Evolutionary conservation across 148 eudicot species (phyloP), one percentile per base, ranked within the genome.

Genomic region (Silene uniflora): DNA sequence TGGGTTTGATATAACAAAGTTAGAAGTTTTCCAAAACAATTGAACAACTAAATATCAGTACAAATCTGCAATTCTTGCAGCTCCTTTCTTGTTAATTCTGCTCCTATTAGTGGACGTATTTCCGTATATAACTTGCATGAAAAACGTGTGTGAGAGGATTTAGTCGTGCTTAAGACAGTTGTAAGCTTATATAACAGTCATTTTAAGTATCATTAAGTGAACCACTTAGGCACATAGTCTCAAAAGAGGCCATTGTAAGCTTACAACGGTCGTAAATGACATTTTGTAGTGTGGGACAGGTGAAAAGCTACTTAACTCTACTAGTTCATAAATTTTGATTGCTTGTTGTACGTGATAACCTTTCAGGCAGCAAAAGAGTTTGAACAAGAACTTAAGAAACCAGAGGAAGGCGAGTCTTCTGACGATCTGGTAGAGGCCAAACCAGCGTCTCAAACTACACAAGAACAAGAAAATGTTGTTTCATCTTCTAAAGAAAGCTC

Each of bases 361-460:
- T 68, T 83, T 78, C 87, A 91, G 96, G 96, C 96, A 2, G 96
- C 96, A 58, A 91, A 91, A 77, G 96, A 91, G 83, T 89, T 91
- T 18, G 93, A 91, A 70, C 58, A 89, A 12, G 96, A 91, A 84
- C 86, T 91, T 39, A 91, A 83, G 82, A 91, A 89, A 16, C 83
- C 83, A 73, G 93, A 86, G 68, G 96, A 89, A 55, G 73, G 83
- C 0, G 87, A 74, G 66, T 39, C 88, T 47, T 46, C 76, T 10
- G 75, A 67, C 6, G 86, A 87, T 32, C 62, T 76, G 6, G 67
- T 80, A 5, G 81, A 76, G 23, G 83, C 79, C 39, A 83, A 84
- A 78, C 71, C 86, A 23, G 77, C 74, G n/a, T 64, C 84, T 42
- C 84, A 71, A 44, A 71, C 66, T 71, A 84, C 83, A 69, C 86